Conservation (phyloP, 768 basidiomycete species). For the Porphyrellus cyaneotinctus region DNA sequence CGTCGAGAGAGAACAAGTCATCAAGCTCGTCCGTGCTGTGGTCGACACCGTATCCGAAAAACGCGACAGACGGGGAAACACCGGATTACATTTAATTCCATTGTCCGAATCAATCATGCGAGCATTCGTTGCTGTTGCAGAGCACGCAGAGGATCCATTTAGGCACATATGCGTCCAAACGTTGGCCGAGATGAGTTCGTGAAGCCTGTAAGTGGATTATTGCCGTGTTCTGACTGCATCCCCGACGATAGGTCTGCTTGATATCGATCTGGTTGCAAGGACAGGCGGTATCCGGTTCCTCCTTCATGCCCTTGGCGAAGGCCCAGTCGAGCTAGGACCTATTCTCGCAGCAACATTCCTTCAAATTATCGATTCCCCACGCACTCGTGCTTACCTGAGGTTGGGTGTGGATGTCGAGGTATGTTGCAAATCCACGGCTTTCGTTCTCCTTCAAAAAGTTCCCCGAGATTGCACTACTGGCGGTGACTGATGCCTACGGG, state of each 20-base stretch:
- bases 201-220: constrained; percentile 3
- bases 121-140: constrained; percentile 88
- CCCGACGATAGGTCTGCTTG: constrained; percentile 66
- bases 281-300: constrained; percentile 85
- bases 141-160: constrained; percentile 89
- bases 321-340: constrained; percentile 76
- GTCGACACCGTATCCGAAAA: constrained; percentile 72
- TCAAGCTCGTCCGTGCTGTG: constrained; percentile 82
- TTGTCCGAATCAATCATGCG: constrained; percentile 78
- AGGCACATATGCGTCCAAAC: constrained; percentile 80
- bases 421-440: constrained; percentile 11
- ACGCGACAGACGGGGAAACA: constrained; percentile 37
- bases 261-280: constrained; percentile 74
- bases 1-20: constrained; percentile 87
- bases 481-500: constrained; percentile 90
- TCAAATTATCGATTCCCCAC: constrained; percentile 80
- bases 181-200: constrained; percentile 82
- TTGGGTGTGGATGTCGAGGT: constrained; percentile 91
- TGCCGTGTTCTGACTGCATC: constrained; percentile 8
- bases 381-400: constrained; percentile 69
- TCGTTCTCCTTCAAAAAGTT: neutral
- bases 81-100: constrained; percentile 46
- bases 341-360: constrained; percentile 78
- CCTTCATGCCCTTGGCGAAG: constrained; percentile 85
- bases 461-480: constrained; percentile 73